These are phyloP conservation scores for Melanomma pulvis-pyrius DNA, from an alignment of 495 filamentous ascomycete species.

Conservation along the genomic window DNA sequence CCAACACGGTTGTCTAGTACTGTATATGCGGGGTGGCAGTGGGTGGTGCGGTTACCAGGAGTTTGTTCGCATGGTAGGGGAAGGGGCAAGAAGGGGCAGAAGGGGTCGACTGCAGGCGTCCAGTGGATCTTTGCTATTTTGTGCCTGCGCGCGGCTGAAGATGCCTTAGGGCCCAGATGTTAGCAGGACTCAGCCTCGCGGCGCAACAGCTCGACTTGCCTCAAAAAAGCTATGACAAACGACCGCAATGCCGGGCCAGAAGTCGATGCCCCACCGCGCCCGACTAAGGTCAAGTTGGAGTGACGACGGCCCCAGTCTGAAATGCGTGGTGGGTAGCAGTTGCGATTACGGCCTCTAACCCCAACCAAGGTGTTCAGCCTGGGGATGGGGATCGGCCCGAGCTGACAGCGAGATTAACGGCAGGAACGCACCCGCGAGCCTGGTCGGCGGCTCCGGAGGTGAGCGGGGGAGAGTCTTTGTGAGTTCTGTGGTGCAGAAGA, in stretches of 20 bases:
- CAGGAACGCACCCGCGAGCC: slow-evolving; percentile 1
- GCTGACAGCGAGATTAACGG: slow-evolving; percentile 15
- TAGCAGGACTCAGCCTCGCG: slow-evolving; percentile 12
- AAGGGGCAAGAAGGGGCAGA: not conserved
- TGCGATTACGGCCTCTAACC: not conserved
- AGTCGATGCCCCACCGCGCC: slow-evolving; percentile 1
- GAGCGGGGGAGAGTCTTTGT: not conserved
- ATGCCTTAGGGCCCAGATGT: slow-evolving; percentile 9
- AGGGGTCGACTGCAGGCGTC: not conserved
- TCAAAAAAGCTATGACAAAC: not conserved
- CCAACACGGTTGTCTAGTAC: not conserved
- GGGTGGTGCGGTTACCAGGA: not conserved
- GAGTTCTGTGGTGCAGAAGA: not conserved
- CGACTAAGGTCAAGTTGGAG: not conserved
- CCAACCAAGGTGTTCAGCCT: not conserved
- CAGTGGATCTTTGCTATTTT: not conserved
- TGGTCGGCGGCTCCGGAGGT: slow-evolving; percentile 10
- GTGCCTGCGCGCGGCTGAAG: slow-evolving; percentile 9
- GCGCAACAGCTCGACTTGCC: not conserved
- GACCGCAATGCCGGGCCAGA: not conserved
- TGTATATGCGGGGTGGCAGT: not conserved
- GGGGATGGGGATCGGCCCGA: slow-evolving; percentile 1
- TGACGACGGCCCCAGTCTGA: no score
- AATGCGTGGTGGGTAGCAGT: not conserved
- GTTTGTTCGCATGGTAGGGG: not conserved